Evolutionary conservation across 23 red algal species (phyloP).

Genomic region (Gracilaria domingensis): DNA sequence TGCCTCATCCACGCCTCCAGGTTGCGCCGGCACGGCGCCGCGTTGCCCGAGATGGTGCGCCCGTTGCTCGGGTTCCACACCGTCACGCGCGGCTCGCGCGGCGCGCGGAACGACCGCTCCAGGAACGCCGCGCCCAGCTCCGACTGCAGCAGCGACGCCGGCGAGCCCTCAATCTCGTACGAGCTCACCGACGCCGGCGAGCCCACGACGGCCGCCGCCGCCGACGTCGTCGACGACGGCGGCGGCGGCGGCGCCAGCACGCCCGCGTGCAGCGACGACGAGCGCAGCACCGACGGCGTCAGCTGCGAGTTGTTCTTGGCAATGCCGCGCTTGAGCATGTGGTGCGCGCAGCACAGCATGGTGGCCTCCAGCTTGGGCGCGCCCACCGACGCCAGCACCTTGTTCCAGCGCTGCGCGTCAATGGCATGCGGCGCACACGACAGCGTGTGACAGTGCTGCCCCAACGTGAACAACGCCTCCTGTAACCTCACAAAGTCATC

Average conservation of each 20-base stretch:
- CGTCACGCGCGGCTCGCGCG: constrained; percentile 93
- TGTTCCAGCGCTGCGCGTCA: constrained; percentile 30
- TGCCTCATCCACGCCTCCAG: constrained; percentile 83
- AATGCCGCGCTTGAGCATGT: constrained; percentile 74
- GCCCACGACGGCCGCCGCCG: background rate
- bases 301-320: constrained; percentile 19
- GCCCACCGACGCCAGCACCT: constrained; percentile 54
- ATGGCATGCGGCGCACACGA: constrained; percentile 16
- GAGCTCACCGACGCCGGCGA: constrained; percentile 35
- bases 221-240: background rate
- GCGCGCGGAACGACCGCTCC: constrained; percentile 67
- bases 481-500: constrained; percentile 91
- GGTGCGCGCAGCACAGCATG: constrained; percentile 59
- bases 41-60: constrained; percentile 95
- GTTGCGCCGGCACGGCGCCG: constrained; percentile 94
- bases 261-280: background rate
- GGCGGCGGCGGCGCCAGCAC: constrained; percentile 3
- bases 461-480: constrained; percentile 84
- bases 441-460: constrained; percentile 69
- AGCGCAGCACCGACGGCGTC: background rate
- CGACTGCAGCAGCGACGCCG: background rate
- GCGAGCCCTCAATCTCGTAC: background rate
- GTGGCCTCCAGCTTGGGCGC: constrained; percentile 55
- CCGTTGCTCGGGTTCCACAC: constrained; percentile 98
- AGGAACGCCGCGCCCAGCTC: constrained; percentile 43